phyloP scores from a whole-genome alignment of 2,329 filamentous ascomycete genomes.

The Myriosclerotinia scirpicola region DNA sequence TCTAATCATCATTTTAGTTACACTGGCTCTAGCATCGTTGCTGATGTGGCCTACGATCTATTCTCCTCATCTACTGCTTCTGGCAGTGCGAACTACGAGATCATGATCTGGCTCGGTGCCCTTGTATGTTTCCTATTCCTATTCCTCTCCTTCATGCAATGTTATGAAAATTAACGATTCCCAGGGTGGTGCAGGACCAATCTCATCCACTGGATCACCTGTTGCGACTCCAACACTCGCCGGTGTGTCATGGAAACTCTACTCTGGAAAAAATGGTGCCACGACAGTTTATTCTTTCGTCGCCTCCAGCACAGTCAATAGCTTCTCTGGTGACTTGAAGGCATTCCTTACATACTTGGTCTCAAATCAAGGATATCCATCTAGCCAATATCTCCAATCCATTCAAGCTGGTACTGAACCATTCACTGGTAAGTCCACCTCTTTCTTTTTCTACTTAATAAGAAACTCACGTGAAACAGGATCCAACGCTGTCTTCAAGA shows the following conservation, averaged over 20 bases:
- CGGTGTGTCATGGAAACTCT: slow-evolving; percentile 58
- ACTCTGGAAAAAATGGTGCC: slow-evolving; percentile 57
- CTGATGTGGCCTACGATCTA: slow-evolving; percentile 62
- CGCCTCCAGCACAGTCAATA: slow-evolving; percentile 47
- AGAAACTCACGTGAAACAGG: slow-evolving; percentile 38
- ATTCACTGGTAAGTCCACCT: slow-evolving; percentile 45
- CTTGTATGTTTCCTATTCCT: slow-evolving; percentile 35
- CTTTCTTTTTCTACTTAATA: too few species aligned
- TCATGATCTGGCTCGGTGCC: slow-evolving; percentile 65
- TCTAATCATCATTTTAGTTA: slow-evolving; percentile 41
- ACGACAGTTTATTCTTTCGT: slow-evolving; percentile 64
- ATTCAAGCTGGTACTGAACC: slow-evolving; percentile 58
- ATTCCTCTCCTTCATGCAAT: neutral
- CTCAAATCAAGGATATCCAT: slow-evolving; percentile 48
- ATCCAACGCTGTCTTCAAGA: slow-evolving; percentile 47
- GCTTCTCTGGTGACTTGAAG: slow-evolving; percentile 57
- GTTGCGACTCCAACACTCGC: slow-evolving; percentile 56
- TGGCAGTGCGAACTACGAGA: slow-evolving; percentile 55
- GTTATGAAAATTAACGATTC: neutral
- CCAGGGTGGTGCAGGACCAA: slow-evolving; percentile 55
- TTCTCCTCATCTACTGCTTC: slow-evolving; percentile 54
- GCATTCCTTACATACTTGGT: slow-evolving; percentile 58
- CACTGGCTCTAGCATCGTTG: slow-evolving; percentile 50
- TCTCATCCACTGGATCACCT: slow-evolving; percentile 52
- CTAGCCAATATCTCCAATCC: slow-evolving; percentile 53